Base-by-base conservation (phyloP, 768 basidiomycete species). In the Kwoniella heveanensis region DNA sequence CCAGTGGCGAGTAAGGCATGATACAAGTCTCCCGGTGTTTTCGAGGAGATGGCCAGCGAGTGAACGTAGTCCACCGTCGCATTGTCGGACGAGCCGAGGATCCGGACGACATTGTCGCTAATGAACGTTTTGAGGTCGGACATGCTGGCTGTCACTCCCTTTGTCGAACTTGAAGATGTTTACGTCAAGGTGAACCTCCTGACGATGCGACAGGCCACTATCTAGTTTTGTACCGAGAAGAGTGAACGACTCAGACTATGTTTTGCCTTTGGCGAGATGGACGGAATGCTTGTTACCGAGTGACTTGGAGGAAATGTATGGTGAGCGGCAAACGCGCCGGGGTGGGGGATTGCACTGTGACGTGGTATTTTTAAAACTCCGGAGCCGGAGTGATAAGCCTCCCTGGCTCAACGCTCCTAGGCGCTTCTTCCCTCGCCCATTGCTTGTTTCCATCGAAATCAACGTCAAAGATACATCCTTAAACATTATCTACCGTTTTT, bases 41-140 rank as follows among this genome's bases (percentile, higher is more conserved):
- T 94, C 57, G 91, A 85, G 59, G 89, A 87, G 2, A 89, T 87
- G n/a, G 91, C 92, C 88, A 71, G 88, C 53, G 91, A 91, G 78
- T 91, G 83, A 36, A 96, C 88, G 79, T 88, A 96, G 82, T 92
- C 88, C 69, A 92, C 86, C 64, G 89, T 90, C 68, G 86, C 91
- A 67, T 84, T 84, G 81, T 95, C 90, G 22, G 92, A 87, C 50
- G 91, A 85, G 59, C 90, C 90, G 71, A 94, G 89, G 70, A 92
- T 85, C 58, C 72, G 60, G 54, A 81, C 72, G 22, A 80, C 76
- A 69, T 81, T 80, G 64, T 81, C 79, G 62, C 72, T 72, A 47
- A 81, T 80, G 67, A 76, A 81, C 55, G 73, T 77, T 57, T 77
- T 77, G 63, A 77, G 68, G 61, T 77, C 73, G 15, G 39, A 44